Conservation (phyloP, 2,329 filamentous ascomycete genomes). For the Calonectria multiphialidica region DNA sequence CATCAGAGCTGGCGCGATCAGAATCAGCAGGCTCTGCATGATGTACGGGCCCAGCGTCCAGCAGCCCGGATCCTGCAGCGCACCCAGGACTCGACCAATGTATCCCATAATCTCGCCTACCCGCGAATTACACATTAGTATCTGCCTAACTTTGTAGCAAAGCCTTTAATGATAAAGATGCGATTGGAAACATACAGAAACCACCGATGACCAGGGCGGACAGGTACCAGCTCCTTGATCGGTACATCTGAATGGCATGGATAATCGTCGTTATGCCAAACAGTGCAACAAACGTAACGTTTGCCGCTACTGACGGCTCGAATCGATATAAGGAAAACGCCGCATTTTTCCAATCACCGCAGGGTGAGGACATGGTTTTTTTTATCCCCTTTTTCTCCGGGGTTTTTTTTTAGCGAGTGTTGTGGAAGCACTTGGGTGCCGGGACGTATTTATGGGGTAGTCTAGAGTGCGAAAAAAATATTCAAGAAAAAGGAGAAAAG, state of each 20-base stretch:
- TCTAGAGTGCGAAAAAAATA: too few species aligned
- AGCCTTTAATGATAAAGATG: background rate
- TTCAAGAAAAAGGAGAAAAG: too few species aligned
- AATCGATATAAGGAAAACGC: background rate
- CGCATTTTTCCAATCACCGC: background rate
- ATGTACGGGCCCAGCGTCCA: conserved; percentile 51
- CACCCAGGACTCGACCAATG: background rate
- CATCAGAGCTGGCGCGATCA: conserved; percentile 56
- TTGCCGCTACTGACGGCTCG: background rate
- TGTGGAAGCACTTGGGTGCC: background rate
- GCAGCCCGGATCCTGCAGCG: conserved; percentile 45
- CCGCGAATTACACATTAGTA: background rate
- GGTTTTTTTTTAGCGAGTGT: too few species aligned
- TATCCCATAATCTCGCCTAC: background rate
- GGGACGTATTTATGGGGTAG: too few species aligned
- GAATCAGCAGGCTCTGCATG: conserved; percentile 52
- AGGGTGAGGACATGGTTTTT: background rate
- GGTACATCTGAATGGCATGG: background rate
- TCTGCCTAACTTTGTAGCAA: background rate
- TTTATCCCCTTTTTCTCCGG: too few species aligned
- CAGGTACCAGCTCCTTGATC: background rate
- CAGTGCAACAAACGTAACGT: background rate
- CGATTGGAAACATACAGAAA: background rate
- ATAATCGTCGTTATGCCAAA: background rate
- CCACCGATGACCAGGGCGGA: background rate